Evolutionary conservation across 1,139 yeast genomes (phyloP), one percentile per base, ranked within the genome.

Genomic region (Geotrichum carabidarum): DNA sequence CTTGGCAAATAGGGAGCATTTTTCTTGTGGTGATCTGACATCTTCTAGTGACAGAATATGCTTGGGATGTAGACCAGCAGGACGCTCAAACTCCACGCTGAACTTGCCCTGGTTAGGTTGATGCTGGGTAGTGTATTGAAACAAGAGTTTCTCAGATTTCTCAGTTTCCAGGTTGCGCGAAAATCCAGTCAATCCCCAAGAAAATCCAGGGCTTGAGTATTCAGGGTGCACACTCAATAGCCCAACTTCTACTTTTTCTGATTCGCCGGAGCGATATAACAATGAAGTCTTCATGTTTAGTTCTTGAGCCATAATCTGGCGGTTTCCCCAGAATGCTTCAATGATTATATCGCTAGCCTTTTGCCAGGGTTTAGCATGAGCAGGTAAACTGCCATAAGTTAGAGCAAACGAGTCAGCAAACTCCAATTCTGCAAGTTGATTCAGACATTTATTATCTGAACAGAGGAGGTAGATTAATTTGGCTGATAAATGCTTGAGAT

Each of bases 41-140:
- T 53, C 45, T 22, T 49, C 42, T 14, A 66, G 50, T n/a, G 56
- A 38, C 8, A 69, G 53, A 3, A 50, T 48, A 31, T 68, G 65
- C 34, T 61, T 60, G 1, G 82, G 82, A 60, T 78, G 83, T 35
- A 79, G 63, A 0, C 81, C 81, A 15, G 70, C 60, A 1, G 81
- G 81, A 45, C 63, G 54, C 5, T 63, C 61, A 17, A 77, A 66
- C 8, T 61, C 57, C 2, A 64, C 68, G 6, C 55, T 40, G 40
- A 60, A 63, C 1, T 45, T 14, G 3, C 60, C 58, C 9, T 58
- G 55, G 3, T 58, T 74, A 73, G 62, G 46, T 32, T 64, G 58
- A 55, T 63, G 68, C 32, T 59, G 53, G 6, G 64, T 59, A 8
- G 62, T 53, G 18, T 57, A 60, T 40, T 61, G 61, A 38, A 62